Percentiles rank a stretch among this genome's conserved stretches.
Evolutionary conservation across 208 protist genomes (phyloP).

Genomic region (Giardia duodenalis): DNA sequence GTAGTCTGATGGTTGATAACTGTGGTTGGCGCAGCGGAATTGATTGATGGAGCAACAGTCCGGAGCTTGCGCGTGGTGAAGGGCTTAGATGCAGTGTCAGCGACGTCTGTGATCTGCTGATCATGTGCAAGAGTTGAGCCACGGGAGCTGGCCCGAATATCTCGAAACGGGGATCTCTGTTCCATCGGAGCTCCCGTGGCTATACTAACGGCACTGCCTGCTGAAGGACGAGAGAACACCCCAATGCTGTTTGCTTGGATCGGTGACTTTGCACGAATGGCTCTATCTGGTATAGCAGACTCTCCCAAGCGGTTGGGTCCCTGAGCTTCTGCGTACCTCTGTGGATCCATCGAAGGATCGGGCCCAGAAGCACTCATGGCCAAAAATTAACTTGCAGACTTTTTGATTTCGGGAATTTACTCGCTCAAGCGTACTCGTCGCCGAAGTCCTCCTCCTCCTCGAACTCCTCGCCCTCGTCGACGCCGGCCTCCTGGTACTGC

Average conservation of each 20-base stretch:
- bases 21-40: not conserved
- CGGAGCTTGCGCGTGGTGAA: not conserved
- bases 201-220: not conserved
- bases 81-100: not conserved
- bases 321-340: no score
- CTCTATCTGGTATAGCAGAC: not conserved
- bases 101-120: no score
- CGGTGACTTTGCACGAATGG: not conserved
- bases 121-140: no score
- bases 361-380: no score
- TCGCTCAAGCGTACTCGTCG: not conserved
- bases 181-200: not conserved
- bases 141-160: no score
- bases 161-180: not conserved
- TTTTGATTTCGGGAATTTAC: no score
- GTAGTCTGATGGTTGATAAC: not conserved
- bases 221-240: not conserved
- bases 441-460: slow-evolving; percentile 31
- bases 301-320: no score
- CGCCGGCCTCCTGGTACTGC: slow-evolving; percentile 65
- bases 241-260: not conserved
- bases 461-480: slow-evolving; percentile 50
- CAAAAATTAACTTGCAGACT: no score
- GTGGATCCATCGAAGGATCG: no score
- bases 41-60: not conserved